Evolutionary conservation across 2,329 filamentous ascomycete genomes (phyloP).

Genomic region (Alternaria postmessia): DNA sequence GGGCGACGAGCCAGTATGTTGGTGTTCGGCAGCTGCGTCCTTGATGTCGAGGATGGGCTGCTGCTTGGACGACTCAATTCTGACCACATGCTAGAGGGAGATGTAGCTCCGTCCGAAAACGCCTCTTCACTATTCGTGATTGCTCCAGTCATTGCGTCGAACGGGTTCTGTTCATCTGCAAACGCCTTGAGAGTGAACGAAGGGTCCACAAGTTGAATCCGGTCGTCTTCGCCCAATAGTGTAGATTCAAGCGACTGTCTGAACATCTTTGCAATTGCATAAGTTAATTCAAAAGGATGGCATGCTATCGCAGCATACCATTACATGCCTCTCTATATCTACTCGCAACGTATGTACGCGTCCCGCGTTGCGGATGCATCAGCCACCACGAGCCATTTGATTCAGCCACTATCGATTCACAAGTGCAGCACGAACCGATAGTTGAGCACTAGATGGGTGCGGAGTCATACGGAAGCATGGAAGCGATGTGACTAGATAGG

Average conservation of each 20-base stretch:
- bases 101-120: background rate
- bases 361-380: background rate
- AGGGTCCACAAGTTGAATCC: background rate
- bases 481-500: slow-evolving; percentile 4
- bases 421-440: too few relatives aligned
- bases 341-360: background rate
- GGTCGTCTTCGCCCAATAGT: background rate
- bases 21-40: background rate
- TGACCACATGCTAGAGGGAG: slow-evolving; percentile 11
- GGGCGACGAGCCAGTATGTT: background rate
- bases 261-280: background rate
- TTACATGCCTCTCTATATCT: background rate
- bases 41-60: slow-evolving; percentile 5
- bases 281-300: background rate
- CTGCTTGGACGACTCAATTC: slow-evolving; percentile 3
- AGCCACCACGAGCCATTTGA: slow-evolving; percentile 2
- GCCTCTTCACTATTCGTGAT: background rate
- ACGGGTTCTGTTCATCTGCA: background rate
- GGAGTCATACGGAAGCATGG: background rate
- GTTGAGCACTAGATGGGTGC: background rate
- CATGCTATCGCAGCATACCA: background rate
- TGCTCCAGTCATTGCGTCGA: background rate
- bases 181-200: background rate
- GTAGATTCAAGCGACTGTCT: background rate
- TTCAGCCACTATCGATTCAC: background rate